Evolutionary conservation across 164 flowering plant genomes (phyloP).

Genomic region (Vitis labrusca): DNA sequence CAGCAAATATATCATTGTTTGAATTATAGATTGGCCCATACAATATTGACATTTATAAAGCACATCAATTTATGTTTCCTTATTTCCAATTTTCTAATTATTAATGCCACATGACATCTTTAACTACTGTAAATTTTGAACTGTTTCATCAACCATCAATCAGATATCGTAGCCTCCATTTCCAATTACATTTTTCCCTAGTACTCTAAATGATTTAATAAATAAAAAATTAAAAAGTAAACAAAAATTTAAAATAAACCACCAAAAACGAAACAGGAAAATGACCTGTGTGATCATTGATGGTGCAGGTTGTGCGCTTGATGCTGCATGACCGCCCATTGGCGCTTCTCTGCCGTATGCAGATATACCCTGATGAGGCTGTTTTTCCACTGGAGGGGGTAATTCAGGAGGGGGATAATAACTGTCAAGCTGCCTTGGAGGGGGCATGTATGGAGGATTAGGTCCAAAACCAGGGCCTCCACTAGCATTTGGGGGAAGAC

Average conservation of each 20-base stretch:
- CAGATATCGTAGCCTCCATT: too few relatives aligned
- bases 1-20: too few relatives aligned
- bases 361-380: constrained; percentile 69
- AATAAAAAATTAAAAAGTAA: background rate
- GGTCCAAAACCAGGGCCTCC: constrained; percentile 66
- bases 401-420: constrained; percentile 73
- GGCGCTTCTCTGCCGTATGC: constrained; percentile 82
- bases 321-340: constrained; percentile 50
- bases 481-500: constrained; percentile 54
- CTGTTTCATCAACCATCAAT: too few relatives aligned
- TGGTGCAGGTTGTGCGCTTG: constrained; percentile 54
- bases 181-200: too few relatives aligned
- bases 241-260: background rate
- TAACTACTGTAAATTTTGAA: too few relatives aligned
- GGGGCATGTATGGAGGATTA: constrained; percentile 77
- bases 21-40: too few relatives aligned
- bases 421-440: constrained; percentile 70
- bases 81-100: too few relatives aligned
- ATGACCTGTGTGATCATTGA: constrained; percentile 70
- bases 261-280: background rate
- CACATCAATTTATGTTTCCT: too few relatives aligned
- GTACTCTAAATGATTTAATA: too few relatives aligned
- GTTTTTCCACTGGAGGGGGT: constrained; percentile 75
- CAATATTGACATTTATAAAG: too few relatives aligned
- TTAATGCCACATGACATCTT: too few relatives aligned